phyloP scores from a whole-genome alignment of 371 early-diverging fungal species.

The Mucor sp. region DNA sequence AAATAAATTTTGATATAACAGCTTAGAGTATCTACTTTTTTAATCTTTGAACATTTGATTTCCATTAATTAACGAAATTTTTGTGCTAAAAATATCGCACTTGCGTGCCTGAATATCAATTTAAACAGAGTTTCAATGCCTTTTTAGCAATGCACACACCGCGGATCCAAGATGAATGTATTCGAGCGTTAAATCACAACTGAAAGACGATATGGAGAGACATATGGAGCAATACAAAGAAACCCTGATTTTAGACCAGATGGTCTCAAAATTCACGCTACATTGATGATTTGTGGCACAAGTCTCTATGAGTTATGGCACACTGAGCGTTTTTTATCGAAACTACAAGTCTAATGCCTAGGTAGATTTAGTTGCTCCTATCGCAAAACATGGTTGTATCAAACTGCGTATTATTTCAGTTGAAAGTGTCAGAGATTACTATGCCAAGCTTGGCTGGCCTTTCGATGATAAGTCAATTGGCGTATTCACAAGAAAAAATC shows the following conservation, averaged over 20 bases:
- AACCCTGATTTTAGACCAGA: conserved; percentile 99
- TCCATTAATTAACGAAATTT: neutral
- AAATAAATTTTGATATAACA: neutral
- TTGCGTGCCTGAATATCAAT: neutral
- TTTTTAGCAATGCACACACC: too few species aligned
- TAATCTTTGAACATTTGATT: neutral
- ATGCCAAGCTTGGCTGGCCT: conserved; percentile 97
- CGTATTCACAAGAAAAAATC: too few species aligned
- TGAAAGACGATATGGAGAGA: conserved; percentile 99
- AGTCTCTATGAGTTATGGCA: conserved; percentile 99
- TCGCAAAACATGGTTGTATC: conserved; percentile 91
- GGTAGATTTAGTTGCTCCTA: conserved; percentile 97
- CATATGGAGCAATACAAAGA: conserved; percentile 99
- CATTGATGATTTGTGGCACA: conserved; percentile 99
- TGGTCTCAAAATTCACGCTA: conserved; percentile 99
- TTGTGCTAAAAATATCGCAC: neutral
- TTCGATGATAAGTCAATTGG: conserved; percentile 92
- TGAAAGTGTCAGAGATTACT: conserved; percentile 99
- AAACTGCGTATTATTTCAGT: conserved; percentile 99
- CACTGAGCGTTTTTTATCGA: conserved; percentile 89
- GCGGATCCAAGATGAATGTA: too few species aligned
- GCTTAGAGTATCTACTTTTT: neutral
- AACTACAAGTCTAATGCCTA: conserved; percentile 99
- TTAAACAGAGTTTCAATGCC: neutral
- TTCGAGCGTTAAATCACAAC: conserved; percentile 27